These are phyloP conservation scores for Choiromyces venosus DNA, from an alignment of 495 filamentous ascomycete species.

Conservation along the genomic window DNA sequence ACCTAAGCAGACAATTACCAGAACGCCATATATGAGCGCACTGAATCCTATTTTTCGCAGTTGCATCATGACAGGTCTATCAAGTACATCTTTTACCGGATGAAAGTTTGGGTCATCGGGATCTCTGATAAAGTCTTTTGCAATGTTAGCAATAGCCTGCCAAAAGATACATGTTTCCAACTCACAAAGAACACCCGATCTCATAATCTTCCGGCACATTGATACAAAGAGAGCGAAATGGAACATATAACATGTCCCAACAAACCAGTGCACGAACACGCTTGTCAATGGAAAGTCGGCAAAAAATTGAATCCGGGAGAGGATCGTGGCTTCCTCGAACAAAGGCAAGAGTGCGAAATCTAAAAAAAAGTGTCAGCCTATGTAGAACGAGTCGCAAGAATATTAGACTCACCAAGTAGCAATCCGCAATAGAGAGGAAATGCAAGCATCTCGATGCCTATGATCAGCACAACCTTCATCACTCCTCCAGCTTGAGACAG, in stretches of 20 bases:
- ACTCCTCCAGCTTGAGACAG: constrained; percentile 92
- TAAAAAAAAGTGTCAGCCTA: constrained; percentile 18
- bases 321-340: constrained; percentile 70
- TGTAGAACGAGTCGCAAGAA: background rate
- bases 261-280: constrained; percentile 97
- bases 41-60: constrained; percentile 94
- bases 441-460: constrained; percentile 96
- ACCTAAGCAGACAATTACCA: constrained; percentile 89
- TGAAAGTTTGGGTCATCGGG: constrained; percentile 98
- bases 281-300: constrained; percentile 72
- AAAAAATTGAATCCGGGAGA: constrained; percentile 70
- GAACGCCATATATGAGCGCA: constrained; percentile 86
- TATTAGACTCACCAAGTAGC: constrained; percentile 52
- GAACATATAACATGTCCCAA: constrained; percentile 99
- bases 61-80: constrained; percentile 86
- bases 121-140: constrained; percentile 87
- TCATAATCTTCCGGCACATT: constrained; percentile 98
- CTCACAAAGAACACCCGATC: constrained; percentile 84
- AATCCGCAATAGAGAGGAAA: constrained; percentile 95
- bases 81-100: constrained; percentile 91
- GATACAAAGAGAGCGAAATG: constrained; percentile 98
- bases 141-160: constrained; percentile 36
- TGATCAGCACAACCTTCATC: constrained; percentile 96
- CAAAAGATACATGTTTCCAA: constrained; percentile 18
- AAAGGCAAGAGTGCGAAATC: constrained; percentile 84